Percentiles rank a stretch among this genome's conserved stretches.
Evolutionary conservation across 257 asterid species (phyloP).

Genomic region (Scutellaria galericulata): DNA sequence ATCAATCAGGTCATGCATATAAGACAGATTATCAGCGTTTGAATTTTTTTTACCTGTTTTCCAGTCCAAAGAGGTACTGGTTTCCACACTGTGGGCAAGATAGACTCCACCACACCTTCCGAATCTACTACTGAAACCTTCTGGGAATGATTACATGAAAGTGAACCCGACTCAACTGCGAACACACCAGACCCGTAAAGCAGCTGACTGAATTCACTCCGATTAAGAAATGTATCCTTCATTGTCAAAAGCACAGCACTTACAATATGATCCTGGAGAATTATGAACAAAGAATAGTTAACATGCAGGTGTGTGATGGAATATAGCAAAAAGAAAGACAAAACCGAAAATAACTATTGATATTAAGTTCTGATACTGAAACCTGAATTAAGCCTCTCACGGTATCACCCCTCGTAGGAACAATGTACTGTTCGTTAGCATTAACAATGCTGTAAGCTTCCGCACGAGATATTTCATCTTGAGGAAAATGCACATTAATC

Average conservation of each 20-base stretch:
- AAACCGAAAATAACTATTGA: slow-evolving; percentile 4
- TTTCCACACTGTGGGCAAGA: slow-evolving; percentile 88
- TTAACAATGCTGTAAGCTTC: slow-evolving; percentile 96
- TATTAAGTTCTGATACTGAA: slow-evolving; percentile 35
- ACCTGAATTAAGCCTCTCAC: slow-evolving; percentile 99
- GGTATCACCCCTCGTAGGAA: slow-evolving; percentile 97
- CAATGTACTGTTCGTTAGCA: slow-evolving; percentile 96
- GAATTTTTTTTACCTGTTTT: slow-evolving; percentile 71
- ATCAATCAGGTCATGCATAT: not conserved
- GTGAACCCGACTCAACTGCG: slow-evolving; percentile 51
- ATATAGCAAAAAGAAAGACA: not conserved
- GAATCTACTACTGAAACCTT: slow-evolving; percentile 66
- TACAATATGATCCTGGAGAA: slow-evolving; percentile 89
- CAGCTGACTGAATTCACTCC: slow-evolving; percentile 82
- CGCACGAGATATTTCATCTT: slow-evolving; percentile 99
- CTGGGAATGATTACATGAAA: slow-evolving; percentile 42
- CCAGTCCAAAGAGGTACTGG: slow-evolving; percentile 99
- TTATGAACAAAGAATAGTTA: slow-evolving; percentile 25
- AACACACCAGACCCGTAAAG: slow-evolving; percentile 90
- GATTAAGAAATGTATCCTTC: slow-evolving; percentile 84
- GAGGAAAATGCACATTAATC: slow-evolving; percentile 98
- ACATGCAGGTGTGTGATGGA: slow-evolving; percentile 2
- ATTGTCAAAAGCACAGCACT: slow-evolving; percentile 86
- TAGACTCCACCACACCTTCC: slow-evolving; percentile 62
- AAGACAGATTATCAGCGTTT: slow-evolving; percentile 8